Evolutionary conservation across 1,284 basidiomycete species (phyloP), one percentile per base, ranked within the genome.

Genomic region (Trichosporon asahii): DNA sequence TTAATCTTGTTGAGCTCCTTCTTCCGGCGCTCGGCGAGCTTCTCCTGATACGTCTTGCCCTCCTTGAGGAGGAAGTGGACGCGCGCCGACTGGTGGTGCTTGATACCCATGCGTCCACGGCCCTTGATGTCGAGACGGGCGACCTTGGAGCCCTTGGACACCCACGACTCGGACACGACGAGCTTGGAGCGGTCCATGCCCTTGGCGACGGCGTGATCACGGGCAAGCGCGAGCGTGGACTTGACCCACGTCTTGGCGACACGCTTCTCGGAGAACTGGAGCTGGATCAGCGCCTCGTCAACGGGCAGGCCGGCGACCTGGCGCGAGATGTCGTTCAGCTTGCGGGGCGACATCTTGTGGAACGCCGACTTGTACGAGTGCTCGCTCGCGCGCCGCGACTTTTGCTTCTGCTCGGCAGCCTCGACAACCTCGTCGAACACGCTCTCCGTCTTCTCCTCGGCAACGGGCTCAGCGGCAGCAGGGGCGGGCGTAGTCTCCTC

Each of bases 271-370:
- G 90, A 92, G 83, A 98, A 97, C 80, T 92, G 89, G 91, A 98
- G 96, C 80, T 99, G 96, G 66, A 98, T 85, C 78, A 99, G 95
- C 29, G 96, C 95, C 79, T 91, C 90, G 84, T 98, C 95, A 70
- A 96, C 90, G 14, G 94, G 93, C 76, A 93, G 90, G 15, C 92
- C 91, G 9, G 91, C 87, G 75, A 98, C 93, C 82, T 98, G 93
- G 68, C 89, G 87, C 7, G 91, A 91, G 55, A 99, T 86, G 85
- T 91, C 88, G 82, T 96, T 95, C 67, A 98, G 86, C 84, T 98
- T 98, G 69, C 94, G 88, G 74, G 91, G 93, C 9, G 93, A 95
- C 64, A 95, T 94, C 82, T 94, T 95, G 87, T 98, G 96, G 78
- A 89, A 89, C 3, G 91, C 90, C 0, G 95, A 98, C 25, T 77